phyloP scores from a whole-genome alignment of 345 rosid genomes.

The Salix purpurea region DNA sequence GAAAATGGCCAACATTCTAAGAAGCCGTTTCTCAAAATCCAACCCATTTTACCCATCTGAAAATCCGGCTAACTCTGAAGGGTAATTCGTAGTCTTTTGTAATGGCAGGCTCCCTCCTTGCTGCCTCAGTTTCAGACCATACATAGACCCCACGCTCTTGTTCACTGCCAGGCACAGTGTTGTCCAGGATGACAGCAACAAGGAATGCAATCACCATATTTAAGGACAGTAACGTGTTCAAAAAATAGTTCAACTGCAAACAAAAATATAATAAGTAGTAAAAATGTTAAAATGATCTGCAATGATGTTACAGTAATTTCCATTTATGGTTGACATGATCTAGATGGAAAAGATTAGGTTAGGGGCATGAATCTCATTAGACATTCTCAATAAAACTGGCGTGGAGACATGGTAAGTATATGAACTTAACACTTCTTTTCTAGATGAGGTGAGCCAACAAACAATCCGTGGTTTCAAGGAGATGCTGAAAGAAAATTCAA shows the following conservation, averaged over 20 bases:
- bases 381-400: not conserved
- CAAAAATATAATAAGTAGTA: not conserved
- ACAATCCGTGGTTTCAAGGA: not conserved
- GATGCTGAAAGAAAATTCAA: not conserved
- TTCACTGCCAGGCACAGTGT: conserved; percentile 86
- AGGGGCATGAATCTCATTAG: not conserved
- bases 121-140: conserved; percentile 87
- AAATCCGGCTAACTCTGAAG: conserved; percentile 70
- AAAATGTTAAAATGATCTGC: not conserved
- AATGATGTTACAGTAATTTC: not conserved
- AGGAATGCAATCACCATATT: conserved; percentile 89
- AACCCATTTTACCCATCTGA: conserved; percentile 98
- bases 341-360: not conserved
- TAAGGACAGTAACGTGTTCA: conserved; percentile 74
- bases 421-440: not conserved
- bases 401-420: not conserved
- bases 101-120: conserved; percentile 81
- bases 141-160: conserved; percentile 89
- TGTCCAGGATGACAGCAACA: conserved; percentile 80
- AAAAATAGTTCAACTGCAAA: conserved; percentile 76
- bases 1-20: not conserved
- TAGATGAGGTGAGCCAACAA: not conserved
- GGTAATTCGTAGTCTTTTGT: conserved; percentile 86
- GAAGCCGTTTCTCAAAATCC: conserved; percentile 48
- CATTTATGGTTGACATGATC: not conserved